These are phyloP conservation scores for Colletotrichum orbiculare DNA, from an alignment of 2,329 filamentous ascomycete species.

Conservation along the genomic window DNA sequence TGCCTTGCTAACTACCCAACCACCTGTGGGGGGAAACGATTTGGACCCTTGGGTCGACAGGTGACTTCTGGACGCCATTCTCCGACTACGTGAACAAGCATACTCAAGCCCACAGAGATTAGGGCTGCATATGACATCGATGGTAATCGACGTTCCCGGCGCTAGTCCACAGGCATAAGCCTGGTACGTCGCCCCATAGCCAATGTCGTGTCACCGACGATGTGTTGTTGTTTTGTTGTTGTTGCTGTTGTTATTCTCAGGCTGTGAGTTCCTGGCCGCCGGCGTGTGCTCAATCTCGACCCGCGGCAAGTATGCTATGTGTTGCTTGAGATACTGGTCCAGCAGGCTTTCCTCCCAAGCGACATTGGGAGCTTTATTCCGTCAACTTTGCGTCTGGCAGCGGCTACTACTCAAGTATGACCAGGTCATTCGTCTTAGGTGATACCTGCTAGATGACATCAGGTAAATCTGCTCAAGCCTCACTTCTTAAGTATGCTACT, in stretches of 20 bases:
- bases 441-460: no score
- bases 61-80: conserved; percentile 22
- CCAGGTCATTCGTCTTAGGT: no score
- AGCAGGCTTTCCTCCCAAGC: no score
- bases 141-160: conserved; percentile 29
- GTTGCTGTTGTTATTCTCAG: neutral
- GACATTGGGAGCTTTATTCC: no score
- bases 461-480: no score
- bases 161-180: conserved; percentile 33
- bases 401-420: no score
- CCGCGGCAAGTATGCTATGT: no score
- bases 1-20: conserved; percentile 3
- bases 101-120: conserved; percentile 24
- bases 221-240: conserved; percentile 1
- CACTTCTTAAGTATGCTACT: no score
- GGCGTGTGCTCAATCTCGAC: no score
- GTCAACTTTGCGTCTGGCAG: no score
- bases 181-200: conserved; percentile 21
- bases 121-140: conserved; percentile 37
- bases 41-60: conserved; percentile 20
- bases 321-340: no score
- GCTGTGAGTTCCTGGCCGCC: no score
- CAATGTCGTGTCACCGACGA: conserved; percentile 16
- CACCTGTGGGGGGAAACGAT: conserved; percentile 3
- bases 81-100: conserved; percentile 15